A percentile compares a stretch with the other conserved stretches of the same genome.
Conservation (phyloP, 495 filamentous ascomycete species). For the Glarea lozoyensis region DNA sequence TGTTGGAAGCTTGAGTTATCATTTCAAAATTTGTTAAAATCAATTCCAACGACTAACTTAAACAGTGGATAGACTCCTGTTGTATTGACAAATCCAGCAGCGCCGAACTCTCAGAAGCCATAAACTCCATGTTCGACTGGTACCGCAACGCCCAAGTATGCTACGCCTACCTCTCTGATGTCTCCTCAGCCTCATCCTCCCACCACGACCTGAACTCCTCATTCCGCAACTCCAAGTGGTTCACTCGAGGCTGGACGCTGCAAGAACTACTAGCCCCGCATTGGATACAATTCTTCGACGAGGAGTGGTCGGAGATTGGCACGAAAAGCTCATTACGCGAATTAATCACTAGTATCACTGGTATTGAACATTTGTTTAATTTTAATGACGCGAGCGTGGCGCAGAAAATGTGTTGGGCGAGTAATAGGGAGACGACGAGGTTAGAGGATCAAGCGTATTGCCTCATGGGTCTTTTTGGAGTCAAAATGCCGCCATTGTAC, state of each 20-base stretch:
- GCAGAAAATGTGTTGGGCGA: conserved; percentile 18
- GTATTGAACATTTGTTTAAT: too few relatives aligned
- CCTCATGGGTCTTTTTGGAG: conserved; percentile 11
- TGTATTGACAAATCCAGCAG: conserved; percentile 25
- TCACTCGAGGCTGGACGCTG: conserved; percentile 16
- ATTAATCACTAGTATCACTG: conserved; percentile 15
- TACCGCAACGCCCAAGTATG: conserved; percentile 7
- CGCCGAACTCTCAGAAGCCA: conserved; percentile 28
- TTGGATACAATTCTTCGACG: conserved; percentile 17
- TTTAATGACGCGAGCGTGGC: conserved; percentile 4
- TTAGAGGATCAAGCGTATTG: conserved; percentile 23
- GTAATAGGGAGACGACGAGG: conserved; percentile 13
- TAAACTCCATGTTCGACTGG: conserved; percentile 28
- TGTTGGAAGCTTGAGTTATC: too few relatives aligned
- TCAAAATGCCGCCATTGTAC: conserved; percentile 23
- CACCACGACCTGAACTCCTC: neutral
- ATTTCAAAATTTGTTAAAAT: too few relatives aligned
- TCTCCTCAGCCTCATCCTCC: neutral
- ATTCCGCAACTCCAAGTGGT: neutral
- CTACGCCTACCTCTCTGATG: conserved; percentile 18
- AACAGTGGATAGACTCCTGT: conserved; percentile 38
- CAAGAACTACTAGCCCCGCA: conserved; percentile 24
- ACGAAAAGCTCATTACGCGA: conserved; percentile 13
- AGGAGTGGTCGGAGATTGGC: conserved; percentile 19
- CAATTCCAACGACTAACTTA: too few relatives aligned